Base-by-base conservation (phyloP, 352 stramenopile species). In the Pythium biforme region DNA sequence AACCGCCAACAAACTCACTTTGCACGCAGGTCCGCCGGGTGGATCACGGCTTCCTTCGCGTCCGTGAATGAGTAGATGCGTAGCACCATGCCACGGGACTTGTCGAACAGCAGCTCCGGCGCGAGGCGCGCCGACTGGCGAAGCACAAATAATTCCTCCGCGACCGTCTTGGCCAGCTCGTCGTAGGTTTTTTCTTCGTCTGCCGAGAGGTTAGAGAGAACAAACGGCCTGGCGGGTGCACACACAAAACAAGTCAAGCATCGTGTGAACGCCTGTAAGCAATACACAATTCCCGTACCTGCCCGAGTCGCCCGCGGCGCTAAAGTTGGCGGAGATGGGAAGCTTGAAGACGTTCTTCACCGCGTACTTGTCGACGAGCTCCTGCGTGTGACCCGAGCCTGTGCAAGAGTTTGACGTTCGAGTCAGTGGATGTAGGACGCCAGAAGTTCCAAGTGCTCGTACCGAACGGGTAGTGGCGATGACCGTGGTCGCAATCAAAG, bases 401-500 rank as follows among this genome's bases (percentile, higher is more conserved):
- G 47, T 15, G 43, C 10, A 20, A 9, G 19, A 47, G 4, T 27
- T 26, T 26, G 4, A 54, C 2, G 41, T 26, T 26, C 19, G 6
- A 56, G 14, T 31, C 8, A 26, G 19, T 34, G 1, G 14, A 12
- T n/a, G 12, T 3, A 29, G 1, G 25, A 26, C 22, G 22, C 14
- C 10, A 19, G 10, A 58, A 8, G 45, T 20, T 37, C 3, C 6
- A 26, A 15, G 22, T 10, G 20, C 27, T n/a, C 48, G 41, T 52
- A 93, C 88, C 88, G 49, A 96, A 96, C 14, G 88, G 88, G 33
- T 90, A 97, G 59, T 96, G 89, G 10, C 84, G 82, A 55, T 96
- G 74, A 23, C 83, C 86, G 60, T 93, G 85, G 10, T 77, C 86
- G 64, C 90, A 97, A 60, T 97, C 86, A 59, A 97, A 99, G 62